Percentiles rank a stretch among this genome's conserved stretches.
Conservation (phyloP, 2,329 filamentous ascomycete species). For the Colletotrichum sp. region DNA sequence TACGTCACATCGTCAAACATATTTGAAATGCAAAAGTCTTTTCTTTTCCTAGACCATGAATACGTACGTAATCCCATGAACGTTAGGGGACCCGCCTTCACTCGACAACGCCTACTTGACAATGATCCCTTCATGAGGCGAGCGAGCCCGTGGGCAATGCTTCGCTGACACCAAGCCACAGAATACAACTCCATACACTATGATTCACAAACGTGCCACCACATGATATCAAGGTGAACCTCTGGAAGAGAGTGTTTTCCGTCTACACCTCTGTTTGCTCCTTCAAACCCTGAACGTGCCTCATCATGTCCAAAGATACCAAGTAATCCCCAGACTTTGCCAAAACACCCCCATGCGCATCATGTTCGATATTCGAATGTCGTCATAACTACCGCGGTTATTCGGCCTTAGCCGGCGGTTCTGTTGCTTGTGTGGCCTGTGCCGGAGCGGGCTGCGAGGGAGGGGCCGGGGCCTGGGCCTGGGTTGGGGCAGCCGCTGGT, state of each 20-base stretch:
- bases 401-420: neutral
- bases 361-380: neutral
- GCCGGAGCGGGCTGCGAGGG: neutral
- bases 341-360: neutral
- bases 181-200: constrained; percentile 24
- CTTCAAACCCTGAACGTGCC: neutral
- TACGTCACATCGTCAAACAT: neutral
- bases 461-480: neutral
- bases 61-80: neutral
- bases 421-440: neutral
- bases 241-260: neutral
- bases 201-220: constrained; percentile 14
- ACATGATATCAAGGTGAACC: neutral
- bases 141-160: constrained; percentile 20
- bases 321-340: neutral
- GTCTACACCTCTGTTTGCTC: neutral
- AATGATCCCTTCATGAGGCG: constrained; percentile 9
- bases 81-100: neutral
- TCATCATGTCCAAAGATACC: neutral
- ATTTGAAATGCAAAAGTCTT: neutral
- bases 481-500: neutral
- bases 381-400: neutral
- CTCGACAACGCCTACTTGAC: constrained; percentile 11
- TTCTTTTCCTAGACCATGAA: constrained; percentile 4
- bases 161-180: constrained; percentile 19